A percentile compares a stretch with the other conserved stretches of the same genome.
phyloP scores from a whole-genome alignment of 164 flowering plant species.

The Piper betle region DNA sequence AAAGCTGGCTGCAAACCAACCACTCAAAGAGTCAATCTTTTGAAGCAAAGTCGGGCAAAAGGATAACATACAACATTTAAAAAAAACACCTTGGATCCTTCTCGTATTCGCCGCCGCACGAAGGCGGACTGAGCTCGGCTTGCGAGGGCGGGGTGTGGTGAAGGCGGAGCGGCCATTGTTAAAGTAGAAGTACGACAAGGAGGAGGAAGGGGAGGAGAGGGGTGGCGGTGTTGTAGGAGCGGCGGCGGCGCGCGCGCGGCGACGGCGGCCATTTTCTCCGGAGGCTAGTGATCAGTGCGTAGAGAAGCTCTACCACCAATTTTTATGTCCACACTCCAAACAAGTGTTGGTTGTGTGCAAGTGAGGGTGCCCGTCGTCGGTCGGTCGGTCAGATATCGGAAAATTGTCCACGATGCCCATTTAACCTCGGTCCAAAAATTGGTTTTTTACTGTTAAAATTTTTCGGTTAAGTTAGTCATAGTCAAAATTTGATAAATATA shows the following conservation, averaged over 20 bases:
- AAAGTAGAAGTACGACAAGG: neutral
- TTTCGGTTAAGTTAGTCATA: too few species aligned
- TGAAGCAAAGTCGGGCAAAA: neutral
- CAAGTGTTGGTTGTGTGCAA: too few species aligned
- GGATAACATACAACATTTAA: too few species aligned
- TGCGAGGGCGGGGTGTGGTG: neutral
- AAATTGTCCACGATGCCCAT: too few species aligned
- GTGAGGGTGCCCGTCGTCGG: too few species aligned
- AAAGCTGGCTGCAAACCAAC: constrained; percentile 21
- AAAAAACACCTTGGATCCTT: neutral
- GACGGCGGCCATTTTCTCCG: neutral
- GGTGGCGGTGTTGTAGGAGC: neutral
- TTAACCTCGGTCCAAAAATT: too few species aligned
- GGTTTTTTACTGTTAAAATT: too few species aligned
- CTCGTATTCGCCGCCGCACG: neutral
- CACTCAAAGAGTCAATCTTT: neutral
- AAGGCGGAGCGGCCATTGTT: neutral
- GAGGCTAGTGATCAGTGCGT: too few species aligned
- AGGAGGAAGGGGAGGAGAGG: neutral
- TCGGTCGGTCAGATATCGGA: too few species aligned
- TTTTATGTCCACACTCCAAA: too few species aligned
- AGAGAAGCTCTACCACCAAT: too few species aligned
- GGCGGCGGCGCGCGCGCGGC: neutral
- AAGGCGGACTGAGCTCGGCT: neutral
- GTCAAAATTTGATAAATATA: too few species aligned